phyloP scores from a whole-genome alignment of 129 eudicot species.

The Arctium minus region DNA sequence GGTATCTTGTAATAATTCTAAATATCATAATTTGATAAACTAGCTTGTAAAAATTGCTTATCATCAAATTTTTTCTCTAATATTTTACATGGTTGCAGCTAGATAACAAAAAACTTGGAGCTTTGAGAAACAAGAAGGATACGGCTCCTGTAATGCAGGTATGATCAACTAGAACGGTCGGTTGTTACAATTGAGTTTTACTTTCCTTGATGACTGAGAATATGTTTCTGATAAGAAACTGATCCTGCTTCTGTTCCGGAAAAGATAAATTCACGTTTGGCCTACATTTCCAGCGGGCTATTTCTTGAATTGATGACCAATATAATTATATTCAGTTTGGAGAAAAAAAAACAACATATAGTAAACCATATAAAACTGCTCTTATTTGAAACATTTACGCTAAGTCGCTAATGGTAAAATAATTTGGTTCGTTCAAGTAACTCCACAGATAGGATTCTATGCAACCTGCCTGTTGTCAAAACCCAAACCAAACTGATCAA shows the following conservation, averaged over 20 bases:
- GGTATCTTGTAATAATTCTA: not conserved
- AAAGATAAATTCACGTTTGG: not conserved
- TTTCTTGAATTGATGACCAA: not conserved
- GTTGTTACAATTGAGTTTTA: not conserved
- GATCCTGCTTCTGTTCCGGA: not conserved
- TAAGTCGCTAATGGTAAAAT: not conserved
- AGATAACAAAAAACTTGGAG: constrained; percentile 77
- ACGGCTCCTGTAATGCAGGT: constrained; percentile 89
- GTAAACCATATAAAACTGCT: not conserved
- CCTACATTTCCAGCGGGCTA: not conserved
- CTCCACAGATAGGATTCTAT: not conserved
- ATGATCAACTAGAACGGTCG: not conserved
- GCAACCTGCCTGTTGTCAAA: not conserved
- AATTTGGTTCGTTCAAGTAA: not conserved
- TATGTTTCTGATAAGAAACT: constrained; percentile 4
- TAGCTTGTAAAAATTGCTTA: not conserved
- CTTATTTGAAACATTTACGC: not conserved
- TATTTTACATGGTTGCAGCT: constrained; percentile 33
- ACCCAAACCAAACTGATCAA: not conserved
- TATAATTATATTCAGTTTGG: not conserved
- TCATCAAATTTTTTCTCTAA: not conserved
- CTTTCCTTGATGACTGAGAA: not conserved
- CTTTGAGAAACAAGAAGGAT: constrained; percentile 60
- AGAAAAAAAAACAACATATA: not conserved
- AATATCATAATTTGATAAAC: not conserved